phyloP scores from a whole-genome alignment of 1,284 basidiomycete genomes.

The Pyrrhoderma noxium region DNA sequence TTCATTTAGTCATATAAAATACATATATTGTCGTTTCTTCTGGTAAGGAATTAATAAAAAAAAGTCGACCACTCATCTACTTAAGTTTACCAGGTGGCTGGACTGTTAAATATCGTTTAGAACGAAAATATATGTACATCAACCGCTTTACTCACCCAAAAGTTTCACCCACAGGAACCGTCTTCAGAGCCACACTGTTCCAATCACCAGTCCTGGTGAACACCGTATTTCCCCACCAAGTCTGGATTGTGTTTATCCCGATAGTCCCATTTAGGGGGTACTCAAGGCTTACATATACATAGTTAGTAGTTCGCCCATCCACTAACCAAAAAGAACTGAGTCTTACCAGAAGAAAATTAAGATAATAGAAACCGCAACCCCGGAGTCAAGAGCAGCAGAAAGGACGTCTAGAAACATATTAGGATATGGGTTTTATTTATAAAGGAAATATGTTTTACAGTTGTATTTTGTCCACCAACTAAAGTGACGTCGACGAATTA shows the following conservation, averaged over 20 bases:
- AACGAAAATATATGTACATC: background rate
- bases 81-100: conserved; percentile 11
- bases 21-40: too few relatives aligned
- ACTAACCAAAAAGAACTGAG: background rate
- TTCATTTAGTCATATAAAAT: too few relatives aligned
- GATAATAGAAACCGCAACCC: conserved; percentile 41
- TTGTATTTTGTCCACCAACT: conserved; percentile 46
- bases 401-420: conserved; percentile 37
- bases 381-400: conserved; percentile 54
- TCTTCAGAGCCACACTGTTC: conserved; percentile 20
- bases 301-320: background rate
- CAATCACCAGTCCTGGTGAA: conserved; percentile 22
- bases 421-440: background rate
- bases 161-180: conserved; percentile 11
- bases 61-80: too few relatives aligned
- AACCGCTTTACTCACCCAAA: conserved; percentile 15
- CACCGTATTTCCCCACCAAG: conserved; percentile 52
- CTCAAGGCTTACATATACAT: conserved; percentile 27
- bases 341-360: conserved; percentile 42
- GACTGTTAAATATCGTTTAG: conserved; percentile 4
- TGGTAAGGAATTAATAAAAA: too few relatives aligned
- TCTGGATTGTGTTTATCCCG: conserved; percentile 33
- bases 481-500: conserved; percentile 41
- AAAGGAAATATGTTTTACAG: conserved; percentile 23
- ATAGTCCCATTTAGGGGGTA: conserved; percentile 41